phyloP scores from a whole-genome alignment of 2,329 filamentous ascomycete genomes.

The Leptographium galeiforme region DNA sequence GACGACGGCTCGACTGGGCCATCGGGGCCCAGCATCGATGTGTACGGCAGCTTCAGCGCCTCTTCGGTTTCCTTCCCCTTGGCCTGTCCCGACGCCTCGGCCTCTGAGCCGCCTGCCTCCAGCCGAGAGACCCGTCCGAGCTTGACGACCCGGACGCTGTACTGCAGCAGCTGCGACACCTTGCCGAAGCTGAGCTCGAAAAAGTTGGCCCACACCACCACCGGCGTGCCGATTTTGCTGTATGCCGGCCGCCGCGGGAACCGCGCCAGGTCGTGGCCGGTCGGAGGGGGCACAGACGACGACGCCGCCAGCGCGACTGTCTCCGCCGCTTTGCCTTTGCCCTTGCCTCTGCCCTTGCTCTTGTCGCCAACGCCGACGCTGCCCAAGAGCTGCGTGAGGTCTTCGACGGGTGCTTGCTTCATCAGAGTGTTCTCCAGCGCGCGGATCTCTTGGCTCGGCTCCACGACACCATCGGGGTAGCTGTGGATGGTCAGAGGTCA shows the following conservation, averaged over 20 bases:
- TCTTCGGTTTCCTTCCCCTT: not conserved
- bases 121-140: not conserved
- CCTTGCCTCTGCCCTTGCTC: not conserved
- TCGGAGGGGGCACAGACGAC: not conserved
- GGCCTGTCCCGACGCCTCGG: no score
- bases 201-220: conserved; percentile 41
- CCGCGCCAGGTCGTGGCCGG: not conserved
- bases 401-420: not conserved
- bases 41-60: not conserved
- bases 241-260: conserved; percentile 36
- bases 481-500: conserved; percentile 1
- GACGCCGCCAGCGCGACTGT: not conserved
- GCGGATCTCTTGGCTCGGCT: conserved; percentile 17
- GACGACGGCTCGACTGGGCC: conserved; percentile 8
- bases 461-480: not conserved
- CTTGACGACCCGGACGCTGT: conserved; percentile 25
- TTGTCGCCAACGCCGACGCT: not conserved
- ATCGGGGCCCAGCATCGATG: not conserved
- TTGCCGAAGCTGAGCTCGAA: conserved; percentile 27
- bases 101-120: no score
- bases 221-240: conserved; percentile 26
- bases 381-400: not conserved
- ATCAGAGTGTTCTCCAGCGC: conserved; percentile 14
- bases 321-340: not conserved
- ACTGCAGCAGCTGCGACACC: conserved; percentile 26